These are phyloP conservation scores for Yamadazyma endophytica DNA, from an alignment of 805 yeast species.

Conservation along the genomic window DNA sequence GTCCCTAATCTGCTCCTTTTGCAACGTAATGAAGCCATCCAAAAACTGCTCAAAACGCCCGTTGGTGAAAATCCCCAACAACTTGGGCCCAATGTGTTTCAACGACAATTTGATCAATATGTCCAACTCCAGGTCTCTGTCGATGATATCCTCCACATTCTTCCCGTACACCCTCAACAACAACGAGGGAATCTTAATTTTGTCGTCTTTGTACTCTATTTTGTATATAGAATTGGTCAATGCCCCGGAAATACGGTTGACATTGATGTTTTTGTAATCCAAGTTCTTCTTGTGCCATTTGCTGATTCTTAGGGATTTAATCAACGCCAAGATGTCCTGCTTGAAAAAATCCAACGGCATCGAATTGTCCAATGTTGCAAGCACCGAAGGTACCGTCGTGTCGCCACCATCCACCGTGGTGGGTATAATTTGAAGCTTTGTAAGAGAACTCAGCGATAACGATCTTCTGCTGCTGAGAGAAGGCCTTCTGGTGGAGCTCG, in stretches of 20 bases:
- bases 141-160: constrained; percentile 80
- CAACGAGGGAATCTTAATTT: constrained; percentile 50
- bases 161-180: constrained; percentile 85
- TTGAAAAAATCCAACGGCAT: constrained; percentile 83
- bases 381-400: constrained; percentile 45
- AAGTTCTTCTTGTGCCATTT: constrained; percentile 70
- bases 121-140: constrained; percentile 74
- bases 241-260: constrained; percentile 83
- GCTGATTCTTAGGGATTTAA: constrained; percentile 61
- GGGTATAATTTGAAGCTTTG: constrained; percentile 23
- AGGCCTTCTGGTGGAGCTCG: constrained; percentile 31
- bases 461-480: constrained; percentile 30
- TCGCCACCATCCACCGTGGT: constrained; percentile 23
- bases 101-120: constrained; percentile 69
- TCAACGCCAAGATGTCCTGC: constrained; percentile 66
- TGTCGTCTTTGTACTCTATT: constrained; percentile 50
- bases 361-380: constrained; percentile 64
- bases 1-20: constrained; percentile 67
- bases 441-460: constrained; percentile 29
- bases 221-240: constrained; percentile 86
- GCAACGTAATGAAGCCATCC: constrained; percentile 75
- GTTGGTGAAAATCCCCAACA: constrained; percentile 84
- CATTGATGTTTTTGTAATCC: constrained; percentile 37
- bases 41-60: constrained; percentile 94
- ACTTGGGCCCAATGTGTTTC: constrained; percentile 80